These are phyloP conservation scores for Rasamsonia emersonii DNA, from an alignment of 2,329 filamentous ascomycete genomes.

Conservation along the genomic window DNA sequence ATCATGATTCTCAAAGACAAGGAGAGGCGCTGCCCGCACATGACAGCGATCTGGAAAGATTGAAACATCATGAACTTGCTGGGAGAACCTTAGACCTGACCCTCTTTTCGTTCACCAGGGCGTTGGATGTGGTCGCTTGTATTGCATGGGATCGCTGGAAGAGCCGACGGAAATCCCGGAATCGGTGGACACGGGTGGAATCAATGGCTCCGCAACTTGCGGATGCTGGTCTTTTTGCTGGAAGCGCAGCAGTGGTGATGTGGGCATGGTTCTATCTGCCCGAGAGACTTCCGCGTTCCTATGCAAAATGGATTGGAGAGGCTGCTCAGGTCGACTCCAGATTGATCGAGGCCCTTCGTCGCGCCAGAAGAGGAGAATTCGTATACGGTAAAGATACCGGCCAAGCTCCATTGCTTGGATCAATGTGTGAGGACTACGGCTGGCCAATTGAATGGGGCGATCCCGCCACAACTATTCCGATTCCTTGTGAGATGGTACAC, in stretches of 20 bases:
- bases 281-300: conserved; percentile 59
- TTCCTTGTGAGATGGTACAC: conserved; percentile 78
- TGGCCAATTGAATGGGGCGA: conserved; percentile 66
- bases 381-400: conserved; percentile 67
- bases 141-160: conserved; percentile 52
- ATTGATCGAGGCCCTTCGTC: conserved; percentile 64
- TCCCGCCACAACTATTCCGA: conserved; percentile 58
- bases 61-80: conserved; percentile 37
- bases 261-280: conserved; percentile 81
- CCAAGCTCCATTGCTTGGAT: conserved; percentile 56
- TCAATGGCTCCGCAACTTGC: conserved; percentile 35
- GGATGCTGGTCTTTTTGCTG: conserved; percentile 64
- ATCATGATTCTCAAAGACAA: conserved; percentile 5
- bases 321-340: conserved; percentile 67
- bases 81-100: conserved; percentile 76
- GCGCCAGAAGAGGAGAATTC: conserved; percentile 54
- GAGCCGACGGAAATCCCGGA: conserved; percentile 20
- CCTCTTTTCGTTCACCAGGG: conserved; percentile 65
- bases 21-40: conserved; percentile 4
- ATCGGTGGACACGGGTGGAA: conserved; percentile 31
- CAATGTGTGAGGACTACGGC: conserved; percentile 63
- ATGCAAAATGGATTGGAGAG: conserved; percentile 73
- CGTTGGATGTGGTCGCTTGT: conserved; percentile 61
- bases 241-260: conserved; percentile 70
- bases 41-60: conserved; percentile 8